Evolutionary conservation across 176 grass and related monocot genomes (phyloP), one percentile per base, ranked within the genome.

Genomic region (Calamus simplicifolius): DNA sequence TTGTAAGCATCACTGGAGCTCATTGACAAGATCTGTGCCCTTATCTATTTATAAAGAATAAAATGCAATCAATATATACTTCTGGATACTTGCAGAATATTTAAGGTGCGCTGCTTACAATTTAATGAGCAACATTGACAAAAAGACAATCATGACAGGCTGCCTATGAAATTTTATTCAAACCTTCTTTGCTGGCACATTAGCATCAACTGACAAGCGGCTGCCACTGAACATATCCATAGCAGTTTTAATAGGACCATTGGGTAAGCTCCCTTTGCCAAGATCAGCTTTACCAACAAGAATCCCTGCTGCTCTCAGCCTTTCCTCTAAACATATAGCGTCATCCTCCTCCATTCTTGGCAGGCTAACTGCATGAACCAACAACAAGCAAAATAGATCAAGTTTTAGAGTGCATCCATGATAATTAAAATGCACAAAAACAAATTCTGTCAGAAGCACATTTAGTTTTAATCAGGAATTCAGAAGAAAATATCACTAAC

Each of bases 271-370:
- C 19, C 71, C 52, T 5, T 49, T 54, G 49, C 43, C 78, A 4
- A 75, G 59, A 85, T 80, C 54, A 71, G 52, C 35, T 63, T 65
- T 68, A 19, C 27, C 38, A 18, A 59, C 49, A 69, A 92, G 50
- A 68, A 89, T 29, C 5, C 87, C 93, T 38, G 56, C 59, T 58
- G 75, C 63, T 56, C 52, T 73, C 73, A 92, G 74, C 70, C 78
- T 92, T 61, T 92, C 93, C 71, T 98, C 87, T 4, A 98, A 80
- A 73, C 79, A 89, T 80, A 85, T 66, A 63, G 51, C 49, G 48
- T 82, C 18, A 43, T 55, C 84, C 51, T 83, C 73, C 73, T 98
- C 75, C 27, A 78, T 75, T 82, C 84, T 92, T 85, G 77, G 76
- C 61, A 88, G 68, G 25, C 64, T 49, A 69, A 70, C 87, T 90